Evolutionary conservation across 2,329 filamentous ascomycete genomes (phyloP), one percentile per base, ranked within the genome.

Genomic region (Penicillium brasilianum): DNA sequence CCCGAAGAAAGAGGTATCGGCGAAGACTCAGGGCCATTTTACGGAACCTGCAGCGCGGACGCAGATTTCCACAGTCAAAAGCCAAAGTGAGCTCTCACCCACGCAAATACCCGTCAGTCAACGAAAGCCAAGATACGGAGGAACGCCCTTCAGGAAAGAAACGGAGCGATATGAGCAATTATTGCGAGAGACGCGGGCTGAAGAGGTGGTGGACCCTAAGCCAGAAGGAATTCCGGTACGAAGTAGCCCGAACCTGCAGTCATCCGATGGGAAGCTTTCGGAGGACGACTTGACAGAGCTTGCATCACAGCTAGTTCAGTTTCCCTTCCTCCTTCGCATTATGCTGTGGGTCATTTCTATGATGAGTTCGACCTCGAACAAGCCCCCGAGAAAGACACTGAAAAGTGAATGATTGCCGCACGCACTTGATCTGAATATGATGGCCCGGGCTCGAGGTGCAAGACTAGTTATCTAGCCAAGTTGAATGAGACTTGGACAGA

Each of bases 221-320:
- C 16, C 37, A 39, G 16, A 1, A 18, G 16, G 16, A 39, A 39
- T 8, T 5, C 18, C 44, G 16, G 44, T 48, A 2, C 22, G 14
- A 48, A 30, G 30, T 28, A 30, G 44, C 44, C 44, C 44, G 16
- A 48, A 4, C 18, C 5, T 49, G 3, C 25, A 49, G 46, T 14
- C 4, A 32, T 9, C 7, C n/a, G 46, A 49, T 3, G 46, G 30
- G 2, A 28, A 32, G 46, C 20, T 10, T 44, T 25, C 18, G 13
- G 18, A 14, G 2, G 20, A 44, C 13, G 41, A 44, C 41, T 44
- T 44, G 41, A 44, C 22, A 43, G 28, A 61, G 59, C 61, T 55
- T 25, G 55, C 57, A 62, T 39, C 52, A 41, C 46, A 32, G 25
- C 46, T 49, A 16, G 46, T 8, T 10, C 46, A 49, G 16, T 49